Percentiles rank a stretch among this genome's conserved stretches.
These are phyloP conservation scores for Botryotinia narcissicola DNA, from an alignment of 2,329 filamentous ascomycete genomes.

Conservation along the genomic window DNA sequence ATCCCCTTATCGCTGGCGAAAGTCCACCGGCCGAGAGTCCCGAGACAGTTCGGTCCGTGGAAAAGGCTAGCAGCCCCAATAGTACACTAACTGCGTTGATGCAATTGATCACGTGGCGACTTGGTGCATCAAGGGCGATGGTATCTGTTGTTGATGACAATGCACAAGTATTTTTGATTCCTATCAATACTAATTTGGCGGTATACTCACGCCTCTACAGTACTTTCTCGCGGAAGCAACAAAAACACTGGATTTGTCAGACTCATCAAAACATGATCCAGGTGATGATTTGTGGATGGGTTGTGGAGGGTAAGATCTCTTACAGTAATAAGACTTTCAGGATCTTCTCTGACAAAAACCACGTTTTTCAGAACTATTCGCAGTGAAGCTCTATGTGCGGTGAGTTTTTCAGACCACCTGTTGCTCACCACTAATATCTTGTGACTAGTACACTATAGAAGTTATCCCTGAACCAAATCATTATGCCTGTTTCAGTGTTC, in stretches of 20 bases:
- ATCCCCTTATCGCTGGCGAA: slow-evolving; percentile 3
- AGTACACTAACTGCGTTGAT: slow-evolving; percentile 44
- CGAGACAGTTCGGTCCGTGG: slow-evolving; percentile 2
- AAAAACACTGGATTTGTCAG: slow-evolving; percentile 39
- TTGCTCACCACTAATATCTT: not conserved
- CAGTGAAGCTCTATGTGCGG: slow-evolving; percentile 22
- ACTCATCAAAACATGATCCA: slow-evolving; percentile 20
- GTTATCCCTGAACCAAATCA: slow-evolving; percentile 8
- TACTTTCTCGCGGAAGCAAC: slow-evolving; percentile 51
- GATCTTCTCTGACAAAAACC: not conserved
- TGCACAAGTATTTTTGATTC: slow-evolving; percentile 20
- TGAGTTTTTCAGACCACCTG: not conserved
- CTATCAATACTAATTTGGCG: not conserved
- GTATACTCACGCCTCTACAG: slow-evolving; percentile 34
- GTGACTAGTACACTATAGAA: slow-evolving; percentile 22
- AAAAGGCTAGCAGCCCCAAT: slow-evolving; percentile 35
- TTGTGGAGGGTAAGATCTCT: slow-evolving; percentile 20
- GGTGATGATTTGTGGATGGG: slow-evolving; percentile 23
- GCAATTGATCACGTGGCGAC: slow-evolving; percentile 48
- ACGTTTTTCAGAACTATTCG: slow-evolving; percentile 15
- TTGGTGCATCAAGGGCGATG: slow-evolving; percentile 46
- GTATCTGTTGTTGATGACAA: slow-evolving; percentile 45
- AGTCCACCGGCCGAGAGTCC: not conserved
- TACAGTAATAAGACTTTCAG: not conserved
- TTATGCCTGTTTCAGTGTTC: slow-evolving; percentile 25